A percentile compares a stretch with the other conserved stretches of the same genome.
These are phyloP conservation scores for Phytophthora fragariaefolia DNA, from an alignment of 352 stramenopile species.

Conservation along the genomic window DNA sequence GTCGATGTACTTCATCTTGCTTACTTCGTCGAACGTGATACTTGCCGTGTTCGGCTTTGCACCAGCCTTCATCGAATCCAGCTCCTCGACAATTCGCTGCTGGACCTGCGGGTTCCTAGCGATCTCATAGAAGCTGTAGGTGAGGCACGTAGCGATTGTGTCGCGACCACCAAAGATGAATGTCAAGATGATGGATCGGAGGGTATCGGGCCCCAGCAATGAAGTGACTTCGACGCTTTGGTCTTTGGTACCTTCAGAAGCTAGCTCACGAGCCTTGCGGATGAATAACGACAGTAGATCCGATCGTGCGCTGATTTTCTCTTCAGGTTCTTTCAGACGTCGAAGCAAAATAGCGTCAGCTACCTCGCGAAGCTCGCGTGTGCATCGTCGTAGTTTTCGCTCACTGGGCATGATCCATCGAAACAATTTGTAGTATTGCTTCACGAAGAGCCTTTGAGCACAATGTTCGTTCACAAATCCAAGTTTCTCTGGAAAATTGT, in stretches of 20 bases:
- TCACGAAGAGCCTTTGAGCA: slow-evolving; percentile 59
- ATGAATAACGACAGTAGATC: slow-evolving; percentile 71
- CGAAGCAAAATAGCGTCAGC: slow-evolving; percentile 53
- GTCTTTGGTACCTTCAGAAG: slow-evolving; percentile 2
- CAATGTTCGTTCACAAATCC: slow-evolving; percentile 63
- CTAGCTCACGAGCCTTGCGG: slow-evolving; percentile 51
- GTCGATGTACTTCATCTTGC: slow-evolving; percentile 68
- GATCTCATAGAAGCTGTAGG: slow-evolving; percentile 81
- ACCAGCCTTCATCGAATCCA: slow-evolving; percentile 20
- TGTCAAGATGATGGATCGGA: slow-evolving; percentile 76
- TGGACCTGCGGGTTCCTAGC: slow-evolving; percentile 61
- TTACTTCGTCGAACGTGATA: slow-evolving; percentile 65
- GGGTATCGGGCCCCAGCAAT: slow-evolving; percentile 33
- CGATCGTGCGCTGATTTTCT: slow-evolving; percentile 39
- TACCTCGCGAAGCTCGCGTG: slow-evolving; percentile 41
- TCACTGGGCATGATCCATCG: slow-evolving; percentile 71
- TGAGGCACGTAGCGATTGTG: slow-evolving; percentile 75
- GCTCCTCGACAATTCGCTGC: slow-evolving; percentile 59
- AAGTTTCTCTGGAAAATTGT: slow-evolving; percentile 55
- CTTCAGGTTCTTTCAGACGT: slow-evolving; percentile 43
- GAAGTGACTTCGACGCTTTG: slow-evolving; percentile 11
- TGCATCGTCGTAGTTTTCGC: slow-evolving; percentile 40
- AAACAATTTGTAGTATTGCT: slow-evolving; percentile 71
- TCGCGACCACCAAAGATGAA: slow-evolving; percentile 89
- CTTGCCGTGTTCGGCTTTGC: neutral